Percentiles rank a stretch among this genome's conserved stretches.
These are phyloP conservation scores for Stagonosporopsis rhizophila DNA, from an alignment of 2,329 filamentous ascomycete species.

Conservation along the genomic window DNA sequence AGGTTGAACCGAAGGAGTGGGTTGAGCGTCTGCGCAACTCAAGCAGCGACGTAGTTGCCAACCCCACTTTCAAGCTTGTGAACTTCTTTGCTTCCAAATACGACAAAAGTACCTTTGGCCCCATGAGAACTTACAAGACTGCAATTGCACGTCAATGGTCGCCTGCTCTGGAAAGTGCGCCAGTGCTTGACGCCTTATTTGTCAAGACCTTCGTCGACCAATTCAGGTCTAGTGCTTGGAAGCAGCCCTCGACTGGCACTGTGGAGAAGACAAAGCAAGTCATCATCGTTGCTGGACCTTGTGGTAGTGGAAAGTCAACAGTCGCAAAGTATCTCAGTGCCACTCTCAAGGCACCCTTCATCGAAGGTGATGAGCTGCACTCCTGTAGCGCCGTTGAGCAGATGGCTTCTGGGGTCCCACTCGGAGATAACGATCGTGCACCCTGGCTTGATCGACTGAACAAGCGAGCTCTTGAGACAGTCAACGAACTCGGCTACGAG, in stretches of 20 bases:
- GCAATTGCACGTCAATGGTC: conserved; percentile 23
- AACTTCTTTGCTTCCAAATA: conserved; percentile 64
- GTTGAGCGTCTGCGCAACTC: conserved; percentile 48
- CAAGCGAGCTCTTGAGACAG: conserved; percentile 27
- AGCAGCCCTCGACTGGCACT: background rate
- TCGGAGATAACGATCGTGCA: conserved; percentile 44
- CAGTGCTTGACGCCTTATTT: conserved; percentile 22
- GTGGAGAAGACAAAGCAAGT: conserved; percentile 27
- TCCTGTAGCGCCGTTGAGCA: conserved; percentile 41
- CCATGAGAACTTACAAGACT: conserved; percentile 28
- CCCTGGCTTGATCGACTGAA: conserved; percentile 28
- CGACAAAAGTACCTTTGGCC: conserved; percentile 37
- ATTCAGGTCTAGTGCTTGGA: conserved; percentile 30
- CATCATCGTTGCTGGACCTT: conserved; percentile 51
- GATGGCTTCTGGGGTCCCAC: conserved; percentile 41
- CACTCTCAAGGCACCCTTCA: conserved; percentile 42
- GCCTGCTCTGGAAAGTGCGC: conserved; percentile 24
- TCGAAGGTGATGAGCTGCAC: conserved; percentile 54
- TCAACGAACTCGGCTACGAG: conserved; percentile 17
- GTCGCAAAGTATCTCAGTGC: conserved; percentile 43
- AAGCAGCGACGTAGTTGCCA: conserved; percentile 57
- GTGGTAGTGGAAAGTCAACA: conserved; percentile 54
- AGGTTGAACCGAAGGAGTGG: conserved; percentile 36
- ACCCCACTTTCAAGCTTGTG: conserved; percentile 61
- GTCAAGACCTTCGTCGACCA: conserved; percentile 30